Base-by-base conservation (phyloP, 2,329 filamentous ascomycete genomes). In the Paramyrothecium sp. region DNA sequence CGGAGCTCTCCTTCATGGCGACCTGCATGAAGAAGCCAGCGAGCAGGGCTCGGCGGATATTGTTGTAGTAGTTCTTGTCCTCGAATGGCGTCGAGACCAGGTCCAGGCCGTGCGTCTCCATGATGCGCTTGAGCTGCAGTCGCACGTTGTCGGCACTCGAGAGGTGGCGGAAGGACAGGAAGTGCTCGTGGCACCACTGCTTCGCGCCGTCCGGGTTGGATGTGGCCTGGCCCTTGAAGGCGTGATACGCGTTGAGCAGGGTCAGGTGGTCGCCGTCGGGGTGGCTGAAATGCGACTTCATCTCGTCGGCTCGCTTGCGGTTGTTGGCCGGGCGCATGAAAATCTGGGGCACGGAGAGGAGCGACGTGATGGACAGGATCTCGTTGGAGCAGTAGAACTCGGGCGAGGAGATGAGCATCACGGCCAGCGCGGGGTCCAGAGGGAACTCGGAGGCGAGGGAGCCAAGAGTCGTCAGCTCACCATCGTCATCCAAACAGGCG, bases 11-110 rank as follows among this genome's bases (percentile, higher is more conserved):
- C 71, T 90, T 92, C 86, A 96, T 97, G 58, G 95, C 96, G 21
- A 98, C 91, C 73, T 99, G 95, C 95, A 99, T 99, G 82, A 99
- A 99, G 83, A 99, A 99, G 34, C 96, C 95, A 1, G 93, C 85
- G 13, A 97, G 89, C 16, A 99, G 83, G 10, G 95, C 94, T 41
- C 92, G 88, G 49, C 94, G 90, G 68, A 99, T 99, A 74, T 99
- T 99, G 73, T 87, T 92, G 76, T 98, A 99, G 80, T 99, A 99
- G 70, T 96, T 91, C 81, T 96, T 97, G 78, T 98, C 89, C 67
- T 93, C 89, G 70, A 97, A 98, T 0, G 90, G 85, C 0, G 94
- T 98, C 54, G 90, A 95, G 55, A 97, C 73, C 53, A 99, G 86
- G 60, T 96, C 90, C 11, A 99, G 78, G 58, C 89, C 90, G 63